A percentile compares a stretch with the other conserved stretches of the same genome.
Conservation (phyloP, 2,329 filamentous ascomycete genomes). For the Scytalidium sp. region DNA sequence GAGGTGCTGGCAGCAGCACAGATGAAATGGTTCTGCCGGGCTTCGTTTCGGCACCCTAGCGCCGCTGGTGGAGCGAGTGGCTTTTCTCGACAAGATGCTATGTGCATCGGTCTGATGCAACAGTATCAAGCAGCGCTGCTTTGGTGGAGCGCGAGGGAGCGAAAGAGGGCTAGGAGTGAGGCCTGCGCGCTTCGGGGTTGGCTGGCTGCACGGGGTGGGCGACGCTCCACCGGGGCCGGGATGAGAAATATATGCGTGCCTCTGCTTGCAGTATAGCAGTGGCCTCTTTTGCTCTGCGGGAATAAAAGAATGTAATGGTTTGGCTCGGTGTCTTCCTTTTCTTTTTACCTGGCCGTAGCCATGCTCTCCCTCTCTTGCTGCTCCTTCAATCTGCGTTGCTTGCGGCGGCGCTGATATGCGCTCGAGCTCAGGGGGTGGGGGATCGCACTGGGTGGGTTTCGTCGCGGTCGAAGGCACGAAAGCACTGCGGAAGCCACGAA, state of each 20-base stretch:
- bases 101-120: background rate
- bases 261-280: too few relatives aligned
- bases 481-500: too few relatives aligned
- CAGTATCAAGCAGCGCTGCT: too few relatives aligned
- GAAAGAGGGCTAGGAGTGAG: background rate
- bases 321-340: background rate
- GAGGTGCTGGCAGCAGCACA: constrained; percentile 6
- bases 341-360: background rate
- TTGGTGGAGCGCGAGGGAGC: background rate
- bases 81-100: constrained; percentile 5
- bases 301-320: too few relatives aligned
- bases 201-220: background rate
- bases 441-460: too few relatives aligned
- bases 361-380: background rate
- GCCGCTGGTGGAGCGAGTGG: constrained; percentile 17
- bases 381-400: too few relatives aligned
- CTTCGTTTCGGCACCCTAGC: constrained; percentile 4
- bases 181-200: background rate
- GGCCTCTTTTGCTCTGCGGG: too few relatives aligned
- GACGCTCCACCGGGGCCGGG: background rate
- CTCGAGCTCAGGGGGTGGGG: background rate
- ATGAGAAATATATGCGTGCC: background rate
- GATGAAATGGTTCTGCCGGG: constrained; percentile 13
- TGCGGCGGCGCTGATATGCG: background rate
- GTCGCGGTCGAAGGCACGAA: too few relatives aligned